Conservation (phyloP, 805 yeast species). For the Saturnispora silvae region DNA sequence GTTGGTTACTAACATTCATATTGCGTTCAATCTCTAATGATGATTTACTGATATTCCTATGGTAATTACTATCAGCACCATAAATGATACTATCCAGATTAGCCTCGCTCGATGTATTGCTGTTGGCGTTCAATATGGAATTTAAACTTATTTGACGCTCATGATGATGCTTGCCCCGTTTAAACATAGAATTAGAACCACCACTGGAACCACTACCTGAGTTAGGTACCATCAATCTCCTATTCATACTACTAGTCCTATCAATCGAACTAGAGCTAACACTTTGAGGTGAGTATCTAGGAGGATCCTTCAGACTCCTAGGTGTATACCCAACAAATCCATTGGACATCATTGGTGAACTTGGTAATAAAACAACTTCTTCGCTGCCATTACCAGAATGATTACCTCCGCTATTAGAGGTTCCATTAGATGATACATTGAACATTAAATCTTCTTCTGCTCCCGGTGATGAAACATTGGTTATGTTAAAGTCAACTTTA, state of each 20-base stretch:
- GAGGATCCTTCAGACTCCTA: no score
- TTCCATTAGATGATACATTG: slow-evolving; percentile 7
- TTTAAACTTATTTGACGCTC: no score
- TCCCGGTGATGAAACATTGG: no score
- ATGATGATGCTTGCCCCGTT: no score
- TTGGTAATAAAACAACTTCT: slow-evolving; percentile 37
- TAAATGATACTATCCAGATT: background rate
- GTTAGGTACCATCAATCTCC: slow-evolving; percentile 10
- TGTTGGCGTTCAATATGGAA: no score
- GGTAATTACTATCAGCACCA: background rate
- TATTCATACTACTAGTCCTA: background rate
- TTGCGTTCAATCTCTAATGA: slow-evolving; percentile 14
- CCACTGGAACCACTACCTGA: background rate
- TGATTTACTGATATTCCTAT: slow-evolving; percentile 19
- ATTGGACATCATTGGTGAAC: slow-evolving; percentile 32
- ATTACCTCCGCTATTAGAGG: slow-evolving; percentile 1
- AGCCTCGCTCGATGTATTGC: no score
- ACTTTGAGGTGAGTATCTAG: no score
- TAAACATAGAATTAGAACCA: no score
- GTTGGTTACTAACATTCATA: slow-evolving; percentile 11
- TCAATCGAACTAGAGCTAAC: slow-evolving; percentile 2
- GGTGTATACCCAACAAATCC: background rate
- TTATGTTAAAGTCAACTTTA: no score
- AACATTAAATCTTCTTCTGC: background rate
- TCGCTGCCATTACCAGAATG: slow-evolving; percentile 8